These are phyloP conservation scores for Venturiaceae sp. DNA, from an alignment of 2,329 filamentous ascomycete species.

Conservation along the genomic window DNA sequence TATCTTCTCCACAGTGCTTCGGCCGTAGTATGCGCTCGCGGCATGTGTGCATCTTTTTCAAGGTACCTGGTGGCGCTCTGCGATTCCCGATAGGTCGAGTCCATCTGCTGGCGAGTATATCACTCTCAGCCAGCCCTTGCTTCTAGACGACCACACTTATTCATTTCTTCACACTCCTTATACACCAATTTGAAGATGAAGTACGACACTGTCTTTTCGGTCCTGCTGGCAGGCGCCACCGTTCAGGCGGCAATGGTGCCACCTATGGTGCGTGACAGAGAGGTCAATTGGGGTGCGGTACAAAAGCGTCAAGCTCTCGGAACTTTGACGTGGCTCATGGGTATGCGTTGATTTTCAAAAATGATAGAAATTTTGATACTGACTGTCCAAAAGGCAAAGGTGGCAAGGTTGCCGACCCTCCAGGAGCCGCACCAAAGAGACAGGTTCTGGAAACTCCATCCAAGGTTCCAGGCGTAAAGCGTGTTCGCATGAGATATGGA, in stretches of 20 bases:
- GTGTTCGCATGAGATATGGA: slow-evolving; percentile 7
- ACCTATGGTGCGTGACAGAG: neutral
- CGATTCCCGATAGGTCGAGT: neutral
- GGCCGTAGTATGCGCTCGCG: neutral
- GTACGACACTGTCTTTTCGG: neutral
- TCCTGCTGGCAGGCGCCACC: slow-evolving; percentile 3
- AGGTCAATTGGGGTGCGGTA: neutral
- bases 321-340: neutral
- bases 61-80: neutral
- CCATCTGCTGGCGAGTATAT: neutral
- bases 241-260: neutral
- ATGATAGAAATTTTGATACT: neutral
- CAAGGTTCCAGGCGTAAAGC: neutral
- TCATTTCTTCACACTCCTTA: neutral
- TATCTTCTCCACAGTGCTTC: neutral
- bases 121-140: neutral
- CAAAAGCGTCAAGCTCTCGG: slow-evolving; percentile 1
- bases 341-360: neutral
- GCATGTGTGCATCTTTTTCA: neutral
- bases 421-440: neutral
- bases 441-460: neutral
- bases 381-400: neutral
- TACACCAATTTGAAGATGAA: neutral
- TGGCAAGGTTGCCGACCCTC: slow-evolving; percentile 1
- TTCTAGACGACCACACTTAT: neutral